Evolutionary conservation across 345 rosid genomes (phyloP).

Genomic region (Cardamine chenopodiifolia): DNA sequence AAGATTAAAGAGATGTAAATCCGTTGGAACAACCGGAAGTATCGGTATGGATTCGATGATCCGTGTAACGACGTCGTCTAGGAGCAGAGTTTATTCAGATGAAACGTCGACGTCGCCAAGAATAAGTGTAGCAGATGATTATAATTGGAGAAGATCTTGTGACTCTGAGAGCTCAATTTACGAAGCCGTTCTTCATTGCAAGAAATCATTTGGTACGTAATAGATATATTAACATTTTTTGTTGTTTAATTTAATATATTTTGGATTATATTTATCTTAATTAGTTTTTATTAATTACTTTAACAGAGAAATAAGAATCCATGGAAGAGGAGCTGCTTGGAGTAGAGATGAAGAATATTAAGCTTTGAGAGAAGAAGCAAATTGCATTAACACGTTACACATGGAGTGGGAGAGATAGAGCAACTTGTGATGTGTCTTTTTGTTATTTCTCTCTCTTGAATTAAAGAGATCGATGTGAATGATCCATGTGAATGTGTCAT

Average conservation of each 20-base stretch:
- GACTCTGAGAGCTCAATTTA: slow-evolving; percentile 89
- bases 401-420: slow-evolving; percentile 39
- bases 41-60: slow-evolving; percentile 34
- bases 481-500: slow-evolving; percentile 47
- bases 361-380: slow-evolving; percentile 38
- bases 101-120: slow-evolving; percentile 70
- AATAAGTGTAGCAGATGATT: slow-evolving; percentile 57
- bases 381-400: slow-evolving; percentile 36
- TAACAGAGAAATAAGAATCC: slow-evolving; percentile 32
- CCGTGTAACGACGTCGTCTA: slow-evolving; percentile 32
- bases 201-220: slow-evolving; percentile 70
- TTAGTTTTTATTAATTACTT: not conserved
- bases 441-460: slow-evolving; percentile 41
- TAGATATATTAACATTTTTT: not conserved
- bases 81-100: slow-evolving; percentile 55
- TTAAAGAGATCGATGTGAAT: slow-evolving; percentile 43
- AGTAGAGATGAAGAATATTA: slow-evolving; percentile 35
- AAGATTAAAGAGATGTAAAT: slow-evolving; percentile 53
- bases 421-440: slow-evolving; percentile 46
- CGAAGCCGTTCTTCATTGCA: slow-evolving; percentile 97
- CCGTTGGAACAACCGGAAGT: slow-evolving; percentile 49
- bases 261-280: not conserved
- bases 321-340: slow-evolving; percentile 32
- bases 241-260: not conserved
- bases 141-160: slow-evolving; percentile 72